Conservation (phyloP, 306 rosid species). For the Purshia tridentata region DNA sequence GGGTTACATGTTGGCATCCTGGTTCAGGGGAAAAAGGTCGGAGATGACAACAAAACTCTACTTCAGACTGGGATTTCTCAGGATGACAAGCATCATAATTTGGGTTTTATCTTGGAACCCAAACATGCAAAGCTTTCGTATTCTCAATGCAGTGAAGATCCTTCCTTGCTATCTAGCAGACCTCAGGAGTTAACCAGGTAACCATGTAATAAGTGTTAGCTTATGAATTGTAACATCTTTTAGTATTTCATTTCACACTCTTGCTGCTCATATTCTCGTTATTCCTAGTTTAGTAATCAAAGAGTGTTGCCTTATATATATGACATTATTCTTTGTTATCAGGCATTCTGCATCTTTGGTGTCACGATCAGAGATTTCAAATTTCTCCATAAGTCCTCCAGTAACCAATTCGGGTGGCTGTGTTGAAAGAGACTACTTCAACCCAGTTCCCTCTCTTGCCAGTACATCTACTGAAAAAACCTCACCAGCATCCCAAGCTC, state of each 20-base stretch:
- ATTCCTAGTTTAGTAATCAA: neutral
- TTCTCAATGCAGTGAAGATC: constrained; percentile 34
- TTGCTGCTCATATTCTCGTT: neutral
- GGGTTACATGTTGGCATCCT: constrained; percentile 76
- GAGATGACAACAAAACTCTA: constrained; percentile 67
- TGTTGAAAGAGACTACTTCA: constrained; percentile 43
- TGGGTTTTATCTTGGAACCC: constrained; percentile 76
- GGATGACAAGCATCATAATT: constrained; percentile 50
- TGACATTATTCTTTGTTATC: constrained; percentile 25
- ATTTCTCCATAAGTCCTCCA: constrained; percentile 38
- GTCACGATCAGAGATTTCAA: constrained; percentile 42
- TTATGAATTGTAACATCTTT: constrained; percentile 6
- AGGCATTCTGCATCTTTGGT: constrained; percentile 53
- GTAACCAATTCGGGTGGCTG: constrained; percentile 41
- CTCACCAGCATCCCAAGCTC: constrained; percentile 46
- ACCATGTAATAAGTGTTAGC: constrained; percentile 6
- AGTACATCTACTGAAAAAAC: constrained; percentile 42
- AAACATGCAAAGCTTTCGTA: constrained; percentile 36
- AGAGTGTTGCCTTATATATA: constrained; percentile 17
- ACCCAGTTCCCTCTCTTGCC: constrained; percentile 32
- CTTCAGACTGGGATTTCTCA: constrained; percentile 72
- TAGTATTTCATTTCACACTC: neutral
- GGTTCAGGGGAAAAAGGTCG: constrained; percentile 69
- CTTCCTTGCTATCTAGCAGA: constrained; percentile 33
- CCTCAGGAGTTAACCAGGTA: constrained; percentile 47